Conservation (phyloP, 148 eudicot genomes). For the Camellia lanceoleosa region DNA sequence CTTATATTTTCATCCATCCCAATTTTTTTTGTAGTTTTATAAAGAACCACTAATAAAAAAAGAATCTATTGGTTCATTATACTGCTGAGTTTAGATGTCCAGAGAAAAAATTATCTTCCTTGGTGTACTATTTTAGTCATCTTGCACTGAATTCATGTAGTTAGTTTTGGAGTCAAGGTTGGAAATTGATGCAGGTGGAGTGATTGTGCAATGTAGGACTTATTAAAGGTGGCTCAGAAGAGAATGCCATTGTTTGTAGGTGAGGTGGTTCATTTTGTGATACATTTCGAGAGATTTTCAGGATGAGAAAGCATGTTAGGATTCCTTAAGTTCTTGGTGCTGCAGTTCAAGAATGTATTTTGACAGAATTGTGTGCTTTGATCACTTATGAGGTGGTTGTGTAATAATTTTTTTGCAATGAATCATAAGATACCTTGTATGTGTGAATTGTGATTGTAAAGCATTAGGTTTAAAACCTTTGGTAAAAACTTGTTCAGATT, state of each 20-base stretch:
- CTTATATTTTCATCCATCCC: background rate
- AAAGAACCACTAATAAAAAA: background rate
- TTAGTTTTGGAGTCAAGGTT: constrained; percentile 6
- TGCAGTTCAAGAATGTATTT: no score
- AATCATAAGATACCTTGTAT: background rate
- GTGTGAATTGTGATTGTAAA: background rate
- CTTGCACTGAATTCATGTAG: background rate
- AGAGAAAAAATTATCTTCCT: no score
- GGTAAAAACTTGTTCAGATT: background rate
- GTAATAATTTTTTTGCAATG: background rate
- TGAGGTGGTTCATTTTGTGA: constrained; percentile 17
- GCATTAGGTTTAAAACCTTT: background rate
- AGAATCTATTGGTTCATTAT: background rate
- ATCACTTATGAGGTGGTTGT: background rate
- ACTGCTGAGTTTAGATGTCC: background rate
- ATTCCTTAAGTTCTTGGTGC: no score
- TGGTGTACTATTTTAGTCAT: no score
- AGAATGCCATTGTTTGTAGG: constrained; percentile 91
- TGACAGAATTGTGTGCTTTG: no score
- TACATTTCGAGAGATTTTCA: no score
- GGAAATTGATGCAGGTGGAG: constrained; percentile 57
- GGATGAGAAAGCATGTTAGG: no score
- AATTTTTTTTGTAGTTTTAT: background rate
- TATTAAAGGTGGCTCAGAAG: constrained; percentile 78
- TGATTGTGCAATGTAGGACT: constrained; percentile 69